Conservation (phyloP, 192 early-diverging fungal species). For the Linnemannia exigua region DNA sequence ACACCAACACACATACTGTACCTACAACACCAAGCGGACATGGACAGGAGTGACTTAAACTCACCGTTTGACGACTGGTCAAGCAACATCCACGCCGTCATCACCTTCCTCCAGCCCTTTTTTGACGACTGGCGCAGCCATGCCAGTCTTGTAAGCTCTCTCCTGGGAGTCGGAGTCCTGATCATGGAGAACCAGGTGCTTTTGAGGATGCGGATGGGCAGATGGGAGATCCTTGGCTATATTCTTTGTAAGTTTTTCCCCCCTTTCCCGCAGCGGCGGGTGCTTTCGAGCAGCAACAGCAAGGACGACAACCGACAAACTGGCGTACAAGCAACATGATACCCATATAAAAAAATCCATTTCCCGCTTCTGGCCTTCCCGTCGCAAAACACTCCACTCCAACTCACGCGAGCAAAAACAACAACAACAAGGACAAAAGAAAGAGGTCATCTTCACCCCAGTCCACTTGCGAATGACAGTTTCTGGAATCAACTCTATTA, state of each 20-base stretch:
- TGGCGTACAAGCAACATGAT: too few relatives aligned
- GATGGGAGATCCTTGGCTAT: constrained; percentile 56
- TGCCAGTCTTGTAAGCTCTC: constrained; percentile 30
- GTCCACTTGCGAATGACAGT: background rate
- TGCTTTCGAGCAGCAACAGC: too few relatives aligned
- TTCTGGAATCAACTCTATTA: background rate
- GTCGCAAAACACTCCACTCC: background rate
- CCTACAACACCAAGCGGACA: background rate
- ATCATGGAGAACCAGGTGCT: constrained; percentile 57
- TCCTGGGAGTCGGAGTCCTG: constrained; percentile 47
- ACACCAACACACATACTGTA: background rate
- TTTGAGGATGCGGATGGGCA: constrained; percentile 54
- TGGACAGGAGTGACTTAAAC: constrained; percentile 22
- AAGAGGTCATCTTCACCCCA: background rate
- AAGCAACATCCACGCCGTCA: constrained; percentile 51
- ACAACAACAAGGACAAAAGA: background rate
- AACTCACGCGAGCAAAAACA: background rate
- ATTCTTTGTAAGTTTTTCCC: constrained; percentile 39
- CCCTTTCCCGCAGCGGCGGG: background rate
- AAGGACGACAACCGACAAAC: too few relatives aligned
- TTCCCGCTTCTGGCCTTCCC: background rate
- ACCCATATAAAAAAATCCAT: background rate
- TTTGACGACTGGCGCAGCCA: constrained; percentile 58
- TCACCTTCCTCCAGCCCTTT: constrained; percentile 51
- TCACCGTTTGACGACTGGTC: constrained; percentile 56